Percentiles rank a stretch among this genome's conserved stretches.
These are phyloP conservation scores for Agrostemma githago DNA, from an alignment of 148 eudicot species.

Conservation along the genomic window DNA sequence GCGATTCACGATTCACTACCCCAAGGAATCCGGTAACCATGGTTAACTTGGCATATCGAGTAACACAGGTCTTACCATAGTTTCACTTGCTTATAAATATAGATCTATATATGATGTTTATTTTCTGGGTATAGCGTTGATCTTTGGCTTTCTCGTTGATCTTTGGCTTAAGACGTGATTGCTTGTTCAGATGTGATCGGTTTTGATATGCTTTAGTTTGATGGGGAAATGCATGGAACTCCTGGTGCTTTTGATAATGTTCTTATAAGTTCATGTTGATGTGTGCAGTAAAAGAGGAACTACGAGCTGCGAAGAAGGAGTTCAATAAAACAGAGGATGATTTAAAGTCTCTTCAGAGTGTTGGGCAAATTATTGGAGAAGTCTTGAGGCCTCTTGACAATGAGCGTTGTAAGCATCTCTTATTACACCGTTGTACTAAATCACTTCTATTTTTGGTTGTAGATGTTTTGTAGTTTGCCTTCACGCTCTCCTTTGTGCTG, in stretches of 20 bases:
- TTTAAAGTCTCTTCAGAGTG: conserved; percentile 96
- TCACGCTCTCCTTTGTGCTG: background rate
- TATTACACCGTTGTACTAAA: conserved; percentile 7
- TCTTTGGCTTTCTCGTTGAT: conserved; percentile 5
- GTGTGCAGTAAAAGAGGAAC: conserved; percentile 62
- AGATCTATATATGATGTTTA: background rate
- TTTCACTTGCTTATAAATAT: too few relatives aligned
- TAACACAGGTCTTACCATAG: background rate
- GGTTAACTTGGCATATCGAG: background rate
- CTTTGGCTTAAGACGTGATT: background rate
- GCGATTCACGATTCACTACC: too few relatives aligned
- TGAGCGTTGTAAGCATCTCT: conserved; percentile 64
- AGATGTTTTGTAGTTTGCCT: background rate
- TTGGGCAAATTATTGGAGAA: conserved; percentile 99
- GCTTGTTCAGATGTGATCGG: background rate
- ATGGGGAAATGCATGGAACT: background rate
- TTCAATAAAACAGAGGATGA: conserved; percentile 93
- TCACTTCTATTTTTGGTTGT: background rate
- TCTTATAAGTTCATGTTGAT: conserved; percentile 14
- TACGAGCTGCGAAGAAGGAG: conserved; percentile 76
- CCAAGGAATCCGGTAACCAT: too few relatives aligned
- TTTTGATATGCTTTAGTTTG: background rate
- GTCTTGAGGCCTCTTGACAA: conserved; percentile 95
- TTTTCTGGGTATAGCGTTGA: background rate
- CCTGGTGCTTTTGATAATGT: background rate